Evolutionary conservation across 306 rosid species (phyloP).

Genomic region (Dryas drummondii): DNA sequence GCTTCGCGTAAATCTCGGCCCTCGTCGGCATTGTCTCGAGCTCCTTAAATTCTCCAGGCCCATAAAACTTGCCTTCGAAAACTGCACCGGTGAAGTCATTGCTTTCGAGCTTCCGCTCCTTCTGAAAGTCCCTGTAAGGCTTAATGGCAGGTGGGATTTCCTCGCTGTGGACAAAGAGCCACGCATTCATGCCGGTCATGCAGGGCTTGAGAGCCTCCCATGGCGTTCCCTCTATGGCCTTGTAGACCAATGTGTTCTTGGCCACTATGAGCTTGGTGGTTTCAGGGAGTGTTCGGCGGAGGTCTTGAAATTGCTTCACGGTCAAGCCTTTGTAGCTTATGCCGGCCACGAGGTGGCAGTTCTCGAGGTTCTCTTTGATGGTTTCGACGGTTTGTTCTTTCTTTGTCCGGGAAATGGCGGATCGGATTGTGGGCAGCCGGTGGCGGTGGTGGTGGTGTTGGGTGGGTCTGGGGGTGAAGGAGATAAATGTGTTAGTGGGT

Average conservation of each 20-base stretch:
- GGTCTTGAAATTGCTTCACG: slow-evolving; percentile 85
- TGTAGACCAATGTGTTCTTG: slow-evolving; percentile 84
- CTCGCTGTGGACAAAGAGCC: slow-evolving; percentile 92
- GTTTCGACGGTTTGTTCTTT: slow-evolving; percentile 79
- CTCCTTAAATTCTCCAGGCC: slow-evolving; percentile 63
- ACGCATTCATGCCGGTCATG: slow-evolving; percentile 93
- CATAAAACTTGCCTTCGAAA: slow-evolving; percentile 87
- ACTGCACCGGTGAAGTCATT: slow-evolving; percentile 87
- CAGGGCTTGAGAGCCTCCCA: slow-evolving; percentile 86
- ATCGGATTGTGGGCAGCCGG: slow-evolving; percentile 41
- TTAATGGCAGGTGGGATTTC: slow-evolving; percentile 85
- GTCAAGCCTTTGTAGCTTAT: slow-evolving; percentile 88
- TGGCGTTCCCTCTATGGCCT: slow-evolving; percentile 76
- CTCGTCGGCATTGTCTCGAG: slow-evolving; percentile 77
- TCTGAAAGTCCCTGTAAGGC: slow-evolving; percentile 83
- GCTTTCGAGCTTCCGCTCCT: slow-evolving; percentile 75
- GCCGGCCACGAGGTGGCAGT: slow-evolving; percentile 78
- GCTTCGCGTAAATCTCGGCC: slow-evolving; percentile 70
- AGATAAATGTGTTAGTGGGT: slow-evolving; percentile 49
- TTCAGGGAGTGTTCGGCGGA: slow-evolving; percentile 67
- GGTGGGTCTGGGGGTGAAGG: slow-evolving; percentile 19
- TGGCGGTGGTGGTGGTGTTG: slow-evolving; percentile 12
- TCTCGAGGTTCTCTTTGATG: slow-evolving; percentile 60
- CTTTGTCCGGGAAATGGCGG: slow-evolving; percentile 77
- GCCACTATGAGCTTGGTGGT: slow-evolving; percentile 72